These are phyloP conservation scores for Fusarium gaditjirri DNA, from an alignment of 2,329 filamentous ascomycete species.

Conservation along the genomic window DNA sequence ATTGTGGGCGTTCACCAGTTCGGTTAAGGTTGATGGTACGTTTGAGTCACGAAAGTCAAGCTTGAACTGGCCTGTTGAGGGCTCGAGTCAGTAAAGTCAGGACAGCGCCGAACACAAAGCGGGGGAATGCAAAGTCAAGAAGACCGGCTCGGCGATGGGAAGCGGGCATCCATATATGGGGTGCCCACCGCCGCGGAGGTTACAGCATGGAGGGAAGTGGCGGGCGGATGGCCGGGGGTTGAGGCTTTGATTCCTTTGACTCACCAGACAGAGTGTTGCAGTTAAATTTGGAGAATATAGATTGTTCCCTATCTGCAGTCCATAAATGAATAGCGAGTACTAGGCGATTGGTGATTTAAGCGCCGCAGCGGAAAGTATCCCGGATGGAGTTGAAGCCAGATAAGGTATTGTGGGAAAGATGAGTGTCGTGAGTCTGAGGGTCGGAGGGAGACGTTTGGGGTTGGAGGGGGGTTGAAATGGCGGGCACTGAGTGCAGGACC, in stretches of 20 bases:
- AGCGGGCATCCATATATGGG: slow-evolving; percentile 40
- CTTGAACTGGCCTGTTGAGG: slow-evolving; percentile 29
- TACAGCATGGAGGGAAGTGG: slow-evolving; percentile 33
- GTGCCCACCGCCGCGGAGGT: slow-evolving; percentile 33
- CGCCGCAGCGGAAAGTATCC: slow-evolving; percentile 18
- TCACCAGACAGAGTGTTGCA: slow-evolving; percentile 35
- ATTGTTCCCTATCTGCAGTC: slow-evolving; percentile 31
- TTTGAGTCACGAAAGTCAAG: slow-evolving; percentile 24
- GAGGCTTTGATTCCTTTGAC: slow-evolving; percentile 33
- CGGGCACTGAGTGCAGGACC: slow-evolving; percentile 39
- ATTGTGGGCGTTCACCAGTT: slow-evolving; percentile 40
- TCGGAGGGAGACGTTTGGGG: slow-evolving; percentile 39
- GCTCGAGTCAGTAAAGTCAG: slow-evolving; percentile 35
- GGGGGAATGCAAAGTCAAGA: slow-evolving; percentile 24
- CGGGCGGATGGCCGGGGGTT: slow-evolving; percentile 25
- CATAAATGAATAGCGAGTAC: slow-evolving; percentile 35
- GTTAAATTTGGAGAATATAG: background rate
- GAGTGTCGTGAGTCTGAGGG: slow-evolving; percentile 40
- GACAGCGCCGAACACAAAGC: slow-evolving; percentile 26
- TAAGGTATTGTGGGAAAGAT: slow-evolving; percentile 38
- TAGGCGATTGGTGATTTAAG: slow-evolving; percentile 1
- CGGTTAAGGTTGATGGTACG: slow-evolving; percentile 32
- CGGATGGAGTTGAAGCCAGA: slow-evolving; percentile 34
- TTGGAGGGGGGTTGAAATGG: slow-evolving; percentile 45
- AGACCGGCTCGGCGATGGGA: slow-evolving; percentile 32